A percentile compares a stretch with the other conserved stretches of the same genome.
These are phyloP conservation scores for Penicillium pancosmium DNA, from an alignment of 495 filamentous ascomycete genomes.

Conservation along the genomic window DNA sequence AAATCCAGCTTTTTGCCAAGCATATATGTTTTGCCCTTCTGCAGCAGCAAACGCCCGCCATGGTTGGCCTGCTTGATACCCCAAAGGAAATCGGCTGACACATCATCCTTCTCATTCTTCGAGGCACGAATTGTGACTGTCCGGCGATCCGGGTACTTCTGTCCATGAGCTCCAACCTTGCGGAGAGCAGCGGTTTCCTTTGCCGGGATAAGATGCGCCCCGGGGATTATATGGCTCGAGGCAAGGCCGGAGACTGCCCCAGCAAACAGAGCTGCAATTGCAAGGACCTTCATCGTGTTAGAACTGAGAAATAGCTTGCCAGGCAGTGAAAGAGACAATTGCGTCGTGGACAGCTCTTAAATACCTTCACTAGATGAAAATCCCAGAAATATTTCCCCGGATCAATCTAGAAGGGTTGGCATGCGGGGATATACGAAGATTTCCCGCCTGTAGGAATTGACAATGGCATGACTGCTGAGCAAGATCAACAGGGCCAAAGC, in stretches of 20 bases:
- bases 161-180: conserved; percentile 31
- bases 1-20: conserved; percentile 60
- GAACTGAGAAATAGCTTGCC: neutral
- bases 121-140: conserved; percentile 55
- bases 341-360: neutral
- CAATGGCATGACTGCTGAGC: neutral
- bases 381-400: neutral
- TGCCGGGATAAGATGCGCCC: conserved; percentile 32
- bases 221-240: conserved; percentile 23
- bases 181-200: conserved; percentile 24
- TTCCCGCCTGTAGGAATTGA: conserved; percentile 1
- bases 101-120: conserved; percentile 53
- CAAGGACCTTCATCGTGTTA: conserved; percentile 30
- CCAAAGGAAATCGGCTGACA: conserved; percentile 54
- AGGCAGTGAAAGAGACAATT: neutral
- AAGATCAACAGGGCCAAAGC: neutral
- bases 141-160: conserved; percentile 41
- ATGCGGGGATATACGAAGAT: neutral
- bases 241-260: conserved; percentile 22
- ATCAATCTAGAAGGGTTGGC: neutral
- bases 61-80: conserved; percentile 56
- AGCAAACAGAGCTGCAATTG: conserved; percentile 29
- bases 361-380: neutral
- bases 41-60: conserved; percentile 53
- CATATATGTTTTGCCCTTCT: conserved; percentile 54